Conservation (phyloP, 805 yeast species). For the Candida alai region DNA sequence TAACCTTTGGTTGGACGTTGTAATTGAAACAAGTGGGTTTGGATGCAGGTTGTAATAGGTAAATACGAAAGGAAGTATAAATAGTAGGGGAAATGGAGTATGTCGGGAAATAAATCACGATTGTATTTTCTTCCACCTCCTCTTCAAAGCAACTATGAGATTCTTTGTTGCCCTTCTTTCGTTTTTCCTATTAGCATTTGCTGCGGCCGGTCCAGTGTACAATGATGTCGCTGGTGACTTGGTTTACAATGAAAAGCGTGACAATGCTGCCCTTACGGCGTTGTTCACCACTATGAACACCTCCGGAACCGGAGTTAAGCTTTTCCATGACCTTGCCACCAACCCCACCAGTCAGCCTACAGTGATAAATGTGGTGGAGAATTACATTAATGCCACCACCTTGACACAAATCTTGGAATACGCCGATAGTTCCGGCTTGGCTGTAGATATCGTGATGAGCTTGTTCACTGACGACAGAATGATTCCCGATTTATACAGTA, state of each 20-base stretch:
- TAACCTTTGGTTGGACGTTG: no score
- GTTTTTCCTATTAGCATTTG: slow-evolving; percentile 10
- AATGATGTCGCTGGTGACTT: slow-evolving; percentile 1
- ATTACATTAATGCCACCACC: slow-evolving; percentile 9
- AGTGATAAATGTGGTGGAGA: slow-evolving; percentile 8
- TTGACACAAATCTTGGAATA: slow-evolving; percentile 9
- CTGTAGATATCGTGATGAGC: slow-evolving; percentile 11
- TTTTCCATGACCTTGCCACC: slow-evolving; percentile 10
- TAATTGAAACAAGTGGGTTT: no score
- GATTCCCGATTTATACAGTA: slow-evolving; percentile 8
- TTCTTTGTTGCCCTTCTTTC: slow-evolving; percentile 5
- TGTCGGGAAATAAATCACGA: no score
- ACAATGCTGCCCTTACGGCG: slow-evolving; percentile 10
- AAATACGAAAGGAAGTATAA: no score
- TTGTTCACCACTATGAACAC: slow-evolving; percentile 10
- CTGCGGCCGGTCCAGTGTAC: slow-evolving; percentile 7
- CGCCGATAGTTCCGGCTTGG: slow-evolving; percentile 12
- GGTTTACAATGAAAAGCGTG: slow-evolving; percentile 7
- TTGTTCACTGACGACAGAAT: slow-evolving; percentile 8
- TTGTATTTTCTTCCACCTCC: no score
- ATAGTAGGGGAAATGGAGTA: no score
- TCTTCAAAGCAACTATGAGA: slow-evolving; percentile 12
- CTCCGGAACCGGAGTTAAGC: slow-evolving; percentile 12
- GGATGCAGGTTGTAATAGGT: no score
- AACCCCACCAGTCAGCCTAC: slow-evolving; percentile 7